Evolutionary conservation across 2,329 filamentous ascomycete genomes (phyloP), one percentile per base, ranked within the genome.

Genomic region (Pestalotiopsis sp.): DNA sequence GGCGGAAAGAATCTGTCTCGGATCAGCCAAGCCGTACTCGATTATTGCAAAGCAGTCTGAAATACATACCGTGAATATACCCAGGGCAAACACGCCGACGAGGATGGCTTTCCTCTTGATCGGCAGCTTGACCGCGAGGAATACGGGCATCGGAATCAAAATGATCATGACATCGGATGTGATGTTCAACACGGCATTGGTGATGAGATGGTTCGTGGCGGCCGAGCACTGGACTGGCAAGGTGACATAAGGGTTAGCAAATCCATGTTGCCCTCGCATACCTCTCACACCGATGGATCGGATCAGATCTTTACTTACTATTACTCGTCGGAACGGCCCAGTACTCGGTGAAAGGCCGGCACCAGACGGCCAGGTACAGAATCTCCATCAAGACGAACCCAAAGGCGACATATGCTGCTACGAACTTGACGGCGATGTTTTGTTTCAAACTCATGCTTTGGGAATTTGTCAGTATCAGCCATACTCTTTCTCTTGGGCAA

Each of bases 121-220:
- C 6, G 82, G 78, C 2, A 90, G 79, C 61, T 84, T 82, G 0
- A 88, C 83, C 27, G 81, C 82, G 13, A 86, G 71, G 31, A 90
- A 80, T 27, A 86, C 71, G 2, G 88, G 87, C 70, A 90, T 81
- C 1, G 88, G 87, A 25, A 91, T 85, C 3, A 82, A 73, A 36
- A 91, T 84, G 74, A 91, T 90, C 79, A 87, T 82, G 2, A 89
- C 49, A 71, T 91, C 89, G 31, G 87, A 89, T 2, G 85, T 84
- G 63, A 90, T 85, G 72, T 91, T 91, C 74, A 91, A 84, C 4
- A 83, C 81, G 1, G 86, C 84, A 69, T 90, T 88, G 17, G 86
- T 85, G 66, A 89, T 89, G 12, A 89, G 82, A 72, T 89, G 89
- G 73, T 88, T 81, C n/a, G 85, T 81, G 2, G 86, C 83, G 0